Base-by-base conservation (phyloP, 495 filamentous ascomycete species). In the Annulohypoxylon stygium region DNA sequence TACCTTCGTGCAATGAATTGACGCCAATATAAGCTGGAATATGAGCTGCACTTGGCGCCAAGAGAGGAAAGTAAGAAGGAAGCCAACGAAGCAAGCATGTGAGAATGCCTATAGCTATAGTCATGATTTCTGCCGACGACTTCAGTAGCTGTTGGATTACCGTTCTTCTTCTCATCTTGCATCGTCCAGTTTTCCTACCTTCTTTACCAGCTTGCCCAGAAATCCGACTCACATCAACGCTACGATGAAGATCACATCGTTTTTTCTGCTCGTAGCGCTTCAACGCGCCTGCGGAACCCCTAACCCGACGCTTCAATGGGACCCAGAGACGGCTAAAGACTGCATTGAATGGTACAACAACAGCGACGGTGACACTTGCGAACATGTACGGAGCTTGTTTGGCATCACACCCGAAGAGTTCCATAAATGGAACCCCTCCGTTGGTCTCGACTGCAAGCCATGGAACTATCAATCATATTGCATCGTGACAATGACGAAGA, bases 31-130 rank as follows among this genome's bases (percentile, higher is more conserved):
- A 23, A 53, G 23, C 25, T 53, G 10, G 7, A 30, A 53, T 30
- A 53, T 53, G 23, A 33, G 50, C 50, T 53, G 4, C 25, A 53
- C 50, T 53, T 53, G 50, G 50, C 50, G 50, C 50, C 50, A 53
- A 53, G 50, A 12, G 50, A 53, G 6, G 30, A 30, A 53, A 30
- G 50, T 30, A 53, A 25, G 50, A 53, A 7, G 25, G 50, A 53
- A 53, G 23, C 23, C 26, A 33, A 53, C 47, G 25, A 53, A 12
- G 50, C 23, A 53, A 53, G 25, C 50, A 53, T 12, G 25, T 14
- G 50, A 53, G 50, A 53, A 53, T 53, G 30, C 50, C 50, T 53
- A 53, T 53, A 53, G 50, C 50, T 53, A 53, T 53, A 53, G 50
- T 20, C 12, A 12, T 33, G 50, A 53, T 53, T 53, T 53, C 50